These are phyloP conservation scores for Pseudogymnoascus sp. DNA, from an alignment of 2,329 filamentous ascomycete genomes.

Conservation along the genomic window DNA sequence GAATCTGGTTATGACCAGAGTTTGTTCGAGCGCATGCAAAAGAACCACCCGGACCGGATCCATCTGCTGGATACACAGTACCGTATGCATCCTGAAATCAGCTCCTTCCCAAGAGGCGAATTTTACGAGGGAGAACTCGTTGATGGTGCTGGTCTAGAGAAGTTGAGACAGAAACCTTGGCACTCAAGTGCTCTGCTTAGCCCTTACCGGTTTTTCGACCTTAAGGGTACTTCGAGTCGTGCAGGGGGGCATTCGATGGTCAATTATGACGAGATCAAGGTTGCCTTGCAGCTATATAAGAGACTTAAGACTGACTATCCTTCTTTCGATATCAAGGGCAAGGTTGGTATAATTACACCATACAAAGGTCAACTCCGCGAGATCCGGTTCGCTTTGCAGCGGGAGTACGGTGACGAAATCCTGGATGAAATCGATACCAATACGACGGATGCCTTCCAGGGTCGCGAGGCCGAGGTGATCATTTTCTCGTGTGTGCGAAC, in stretches of 20 bases:
- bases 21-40: conserved; percentile 96
- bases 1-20: conserved; percentile 95
- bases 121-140: conserved; percentile 88
- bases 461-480: conserved; percentile 93
- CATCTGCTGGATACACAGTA: conserved; percentile 97
- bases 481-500: conserved; percentile 97
- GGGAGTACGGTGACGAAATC: conserved; percentile 67
- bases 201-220: conserved; percentile 96
- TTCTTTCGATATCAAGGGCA: conserved; percentile 64
- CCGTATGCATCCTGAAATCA: conserved; percentile 98
- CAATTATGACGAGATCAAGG: conserved; percentile 78
- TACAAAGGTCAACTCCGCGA: conserved; percentile 90
- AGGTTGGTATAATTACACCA: conserved; percentile 94
- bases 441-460: conserved; percentile 96
- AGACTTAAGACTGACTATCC: conserved; percentile 68
- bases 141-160: conserved; percentile 78
- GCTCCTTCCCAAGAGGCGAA: conserved; percentile 76
- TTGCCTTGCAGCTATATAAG: conserved; percentile 78
- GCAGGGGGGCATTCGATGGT: conserved; percentile 80
- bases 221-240: conserved; percentile 75
- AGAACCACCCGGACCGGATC: conserved; percentile 78
- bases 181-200: conserved; percentile 74
- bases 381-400: conserved; percentile 67
- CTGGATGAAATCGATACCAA: conserved; percentile 88
- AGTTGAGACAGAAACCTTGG: conserved; percentile 73